Evolutionary conservation across 306 rosid species (phyloP).

Genomic region (Oemleria cerasiformis): DNA sequence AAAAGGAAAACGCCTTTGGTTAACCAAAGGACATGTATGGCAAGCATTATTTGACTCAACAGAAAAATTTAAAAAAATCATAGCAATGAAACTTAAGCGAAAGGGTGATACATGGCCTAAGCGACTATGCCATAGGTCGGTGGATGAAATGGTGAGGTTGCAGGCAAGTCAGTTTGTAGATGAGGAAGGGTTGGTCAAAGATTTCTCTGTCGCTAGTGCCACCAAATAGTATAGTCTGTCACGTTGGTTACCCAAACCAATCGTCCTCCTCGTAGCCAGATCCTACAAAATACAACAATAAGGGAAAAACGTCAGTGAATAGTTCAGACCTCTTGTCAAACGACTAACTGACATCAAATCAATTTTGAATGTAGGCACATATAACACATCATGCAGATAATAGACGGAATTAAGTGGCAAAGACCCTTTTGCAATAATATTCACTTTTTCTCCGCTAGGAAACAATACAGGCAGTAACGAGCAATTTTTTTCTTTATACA

Average conservation of each 20-base stretch:
- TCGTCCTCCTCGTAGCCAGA: not conserved
- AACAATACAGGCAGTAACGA: not conserved
- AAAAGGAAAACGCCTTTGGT: no score
- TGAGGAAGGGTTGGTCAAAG: no score
- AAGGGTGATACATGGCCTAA: no score
- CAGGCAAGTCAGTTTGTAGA: no score
- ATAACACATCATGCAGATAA: not conserved
- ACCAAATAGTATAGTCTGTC: not conserved
- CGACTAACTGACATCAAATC: not conserved
- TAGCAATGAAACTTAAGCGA: no score
- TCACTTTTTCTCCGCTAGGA: not conserved
- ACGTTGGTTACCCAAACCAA: not conserved
- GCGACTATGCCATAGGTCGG: no score
- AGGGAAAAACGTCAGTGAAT: not conserved
- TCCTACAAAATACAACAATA: not conserved
- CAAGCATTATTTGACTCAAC: no score
- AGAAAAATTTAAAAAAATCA: no score
- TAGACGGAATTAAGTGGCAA: not conserved
- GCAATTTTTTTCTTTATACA: not conserved
- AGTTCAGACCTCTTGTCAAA: not conserved
- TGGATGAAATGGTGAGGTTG: no score
- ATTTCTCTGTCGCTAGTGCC: not conserved
- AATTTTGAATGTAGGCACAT: not conserved
- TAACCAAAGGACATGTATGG: no score
- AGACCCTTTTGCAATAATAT: not conserved